A percentile compares a stretch with the other conserved stretches of the same genome.
Conservation (phyloP, 495 filamentous ascomycete species). For the Neurospora tetraspora region DNA sequence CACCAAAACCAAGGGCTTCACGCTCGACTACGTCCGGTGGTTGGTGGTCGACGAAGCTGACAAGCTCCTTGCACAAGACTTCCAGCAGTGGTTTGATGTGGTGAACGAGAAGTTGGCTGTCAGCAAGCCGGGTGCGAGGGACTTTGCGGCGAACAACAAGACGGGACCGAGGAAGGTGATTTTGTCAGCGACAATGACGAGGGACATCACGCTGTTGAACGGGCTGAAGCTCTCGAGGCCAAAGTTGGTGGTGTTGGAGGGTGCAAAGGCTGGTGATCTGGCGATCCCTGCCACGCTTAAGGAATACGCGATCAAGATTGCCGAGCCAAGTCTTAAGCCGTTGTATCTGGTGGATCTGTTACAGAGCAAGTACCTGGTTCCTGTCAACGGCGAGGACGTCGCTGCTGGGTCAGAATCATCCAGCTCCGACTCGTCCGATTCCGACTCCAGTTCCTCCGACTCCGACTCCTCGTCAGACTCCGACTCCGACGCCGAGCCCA, state of each 20-base stretch:
- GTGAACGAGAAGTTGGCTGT: slow-evolving; percentile 54
- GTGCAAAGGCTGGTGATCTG: slow-evolving; percentile 32
- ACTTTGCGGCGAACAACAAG: slow-evolving; percentile 39
- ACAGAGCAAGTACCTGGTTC: slow-evolving; percentile 25
- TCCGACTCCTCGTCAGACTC: slow-evolving; percentile 8
- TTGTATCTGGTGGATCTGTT: slow-evolving; percentile 65
- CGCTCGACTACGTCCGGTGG: slow-evolving; percentile 66
- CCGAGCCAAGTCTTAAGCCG: slow-evolving; percentile 70
- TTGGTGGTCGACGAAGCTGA: slow-evolving; percentile 92
- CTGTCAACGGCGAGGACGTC: not conserved
- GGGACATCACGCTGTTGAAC: slow-evolving; percentile 70
- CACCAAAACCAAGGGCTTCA: slow-evolving; percentile 70
- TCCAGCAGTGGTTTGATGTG: slow-evolving; percentile 79
- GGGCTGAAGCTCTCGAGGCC: slow-evolving; percentile 64
- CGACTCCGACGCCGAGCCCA: not conserved
- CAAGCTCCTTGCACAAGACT: slow-evolving; percentile 79
- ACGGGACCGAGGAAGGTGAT: slow-evolving; percentile 59
- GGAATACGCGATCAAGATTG: slow-evolving; percentile 66
- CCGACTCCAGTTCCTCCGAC: slow-evolving; percentile 16
- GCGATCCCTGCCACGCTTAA: slow-evolving; percentile 57
- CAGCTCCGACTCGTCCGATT: slow-evolving; percentile 21
- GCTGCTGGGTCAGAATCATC: slow-evolving; percentile 17
- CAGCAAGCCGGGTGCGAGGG: slow-evolving; percentile 24
- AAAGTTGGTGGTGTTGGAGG: slow-evolving; percentile 63
- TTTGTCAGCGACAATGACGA: slow-evolving; percentile 89